Base-by-base conservation (phyloP, 2,329 filamentous ascomycete species). In the Microdochium paspali region DNA sequence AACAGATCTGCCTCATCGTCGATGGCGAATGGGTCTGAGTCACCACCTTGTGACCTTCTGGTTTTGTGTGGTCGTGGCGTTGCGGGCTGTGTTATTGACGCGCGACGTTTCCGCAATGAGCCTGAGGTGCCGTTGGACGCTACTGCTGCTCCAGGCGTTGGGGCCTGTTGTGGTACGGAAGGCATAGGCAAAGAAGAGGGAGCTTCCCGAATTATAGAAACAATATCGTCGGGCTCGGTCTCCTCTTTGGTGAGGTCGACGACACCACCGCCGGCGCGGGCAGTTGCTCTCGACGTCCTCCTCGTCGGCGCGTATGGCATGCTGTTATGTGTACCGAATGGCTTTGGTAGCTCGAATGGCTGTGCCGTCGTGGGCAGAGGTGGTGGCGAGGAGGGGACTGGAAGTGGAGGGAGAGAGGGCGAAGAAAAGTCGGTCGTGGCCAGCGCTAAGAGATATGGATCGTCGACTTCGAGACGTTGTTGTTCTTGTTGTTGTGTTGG, bases 11-110 rank as follows among this genome's bases (percentile, higher is more conserved):
- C 59, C 24, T 49, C 49, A 15, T 51, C 50, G 28, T 50, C 46
- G 39, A 60, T 53, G 15, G 60, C 58, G 48, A 26, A 18, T 10
- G 62, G 51, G 10, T 60, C 44, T 65, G 57, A 47, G 64, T 53
- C 46, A 60, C 54, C 35, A 53, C 6, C 18, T 20, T 21, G n/a
- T 21, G 35, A 20, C 23, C 10, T 40, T 50, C 53, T 56, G 24
- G 51, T 4, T 39, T 55, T 60, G n/a, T 10, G 9, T 40, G 35
- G 35, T 28, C 49, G 57, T 30, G 45, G 47, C n/a, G 51, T 49
- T 15, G 56, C 52, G 26, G 56, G 50, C 26, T 55, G 46, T 15
- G 47, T 43, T 43, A 35, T 24, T 23, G 58, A 56, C 25, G 53
- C 25, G 18, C 55, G 53, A 39, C 56, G 56, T 47, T 57, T 58